phyloP scores from a whole-genome alignment of 1,139 yeast species.

The Meyerozyma smithsonii region DNA sequence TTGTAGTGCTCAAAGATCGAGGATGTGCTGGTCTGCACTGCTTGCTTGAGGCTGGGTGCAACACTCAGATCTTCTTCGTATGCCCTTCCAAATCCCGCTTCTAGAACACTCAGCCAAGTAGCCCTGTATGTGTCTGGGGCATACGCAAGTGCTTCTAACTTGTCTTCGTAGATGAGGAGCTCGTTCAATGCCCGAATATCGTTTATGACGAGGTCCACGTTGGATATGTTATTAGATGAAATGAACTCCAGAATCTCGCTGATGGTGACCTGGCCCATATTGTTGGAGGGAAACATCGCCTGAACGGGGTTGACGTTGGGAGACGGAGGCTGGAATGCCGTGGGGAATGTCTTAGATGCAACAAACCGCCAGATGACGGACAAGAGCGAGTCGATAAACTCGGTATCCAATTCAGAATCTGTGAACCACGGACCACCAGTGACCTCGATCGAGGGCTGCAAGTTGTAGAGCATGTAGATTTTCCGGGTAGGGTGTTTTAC shows the following conservation, averaged over 20 bases:
- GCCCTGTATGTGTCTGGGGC: slow-evolving; percentile 52
- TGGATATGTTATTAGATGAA: slow-evolving; percentile 67
- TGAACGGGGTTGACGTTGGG: slow-evolving; percentile 28
- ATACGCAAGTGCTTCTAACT: slow-evolving; percentile 55
- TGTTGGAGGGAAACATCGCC: slow-evolving; percentile 27
- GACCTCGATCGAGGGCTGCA: slow-evolving; percentile 91
- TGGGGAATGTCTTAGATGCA: slow-evolving; percentile 71
- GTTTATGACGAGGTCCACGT: slow-evolving; percentile 67
- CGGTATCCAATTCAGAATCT: slow-evolving; percentile 90
- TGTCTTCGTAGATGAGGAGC: slow-evolving; percentile 82
- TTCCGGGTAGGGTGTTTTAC: slow-evolving; percentile 96
- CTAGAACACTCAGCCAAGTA: slow-evolving; percentile 57
- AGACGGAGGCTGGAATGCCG: slow-evolving; percentile 47
- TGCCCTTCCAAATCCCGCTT: slow-evolving; percentile 53
- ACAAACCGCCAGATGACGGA: slow-evolving; percentile 87
- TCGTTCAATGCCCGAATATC: slow-evolving; percentile 85
- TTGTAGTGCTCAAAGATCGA: slow-evolving; percentile 33
- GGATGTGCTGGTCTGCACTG: slow-evolving; percentile 19
- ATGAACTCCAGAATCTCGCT: slow-evolving; percentile 75
- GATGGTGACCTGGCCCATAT: slow-evolving; percentile 63
- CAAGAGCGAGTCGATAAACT: slow-evolving; percentile 79
- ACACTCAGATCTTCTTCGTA: slow-evolving; percentile 23
- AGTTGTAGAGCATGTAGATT: slow-evolving; percentile 87
- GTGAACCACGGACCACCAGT: slow-evolving; percentile 99
- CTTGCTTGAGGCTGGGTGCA: slow-evolving; percentile 9